Percentiles rank a stretch among this genome's conserved stretches.
Conservation (phyloP, 1,284 basidiomycete species). For the Trichosporon sp. region DNA sequence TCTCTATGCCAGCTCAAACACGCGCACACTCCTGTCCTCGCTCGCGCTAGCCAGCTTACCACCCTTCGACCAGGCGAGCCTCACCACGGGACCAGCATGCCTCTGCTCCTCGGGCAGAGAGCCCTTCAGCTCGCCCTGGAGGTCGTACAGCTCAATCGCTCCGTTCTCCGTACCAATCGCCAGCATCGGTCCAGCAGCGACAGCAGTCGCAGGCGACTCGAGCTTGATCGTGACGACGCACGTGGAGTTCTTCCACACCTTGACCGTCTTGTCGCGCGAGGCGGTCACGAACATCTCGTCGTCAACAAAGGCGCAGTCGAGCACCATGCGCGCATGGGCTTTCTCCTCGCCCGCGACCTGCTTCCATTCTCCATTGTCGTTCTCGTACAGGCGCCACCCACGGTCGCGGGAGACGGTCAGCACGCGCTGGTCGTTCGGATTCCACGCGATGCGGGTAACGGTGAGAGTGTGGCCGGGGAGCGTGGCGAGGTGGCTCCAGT, state of each 20-base stretch:
- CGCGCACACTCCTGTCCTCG: conserved; percentile 56
- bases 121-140: conserved; percentile 25
- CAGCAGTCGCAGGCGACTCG: conserved; percentile 53
- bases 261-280: conserved; percentile 90
- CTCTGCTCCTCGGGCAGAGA: conserved; percentile 36
- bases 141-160: conserved; percentile 43
- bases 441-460: conserved; percentile 87
- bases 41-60: conserved; percentile 55
- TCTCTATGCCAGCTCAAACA: conserved; percentile 39
- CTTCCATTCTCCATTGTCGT: conserved; percentile 59
- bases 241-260: conserved; percentile 36
- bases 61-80: conserved; percentile 47
- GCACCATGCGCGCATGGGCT: conserved; percentile 88
- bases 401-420: conserved; percentile 88
- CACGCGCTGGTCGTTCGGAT: conserved; percentile 74
- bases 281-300: conserved; percentile 84
- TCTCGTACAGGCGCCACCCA: conserved; percentile 82
- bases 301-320: conserved; percentile 85
- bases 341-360: conserved; percentile 70
- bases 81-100: conserved; percentile 54
- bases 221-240: conserved; percentile 48
- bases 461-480: conserved; percentile 77
- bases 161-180: conserved; percentile 58
- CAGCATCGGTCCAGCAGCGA: conserved; percentile 46
- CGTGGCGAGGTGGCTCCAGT: conserved; percentile 66